Conservation (phyloP, 768 basidiomycete species). For the Leccinum longicurvipes region DNA sequence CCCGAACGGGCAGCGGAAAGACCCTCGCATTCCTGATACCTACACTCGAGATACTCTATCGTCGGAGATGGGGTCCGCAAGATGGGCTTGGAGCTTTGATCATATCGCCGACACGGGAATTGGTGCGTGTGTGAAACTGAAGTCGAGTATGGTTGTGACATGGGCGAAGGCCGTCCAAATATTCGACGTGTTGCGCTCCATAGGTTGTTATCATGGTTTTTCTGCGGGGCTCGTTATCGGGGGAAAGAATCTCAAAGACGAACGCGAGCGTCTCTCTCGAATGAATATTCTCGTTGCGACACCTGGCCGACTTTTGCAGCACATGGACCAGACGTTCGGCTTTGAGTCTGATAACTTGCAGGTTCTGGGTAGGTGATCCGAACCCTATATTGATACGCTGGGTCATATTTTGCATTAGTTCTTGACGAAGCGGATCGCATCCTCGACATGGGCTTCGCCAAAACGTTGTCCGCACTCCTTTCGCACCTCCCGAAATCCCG, state of each 20-base stretch:
- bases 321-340: conserved; percentile 97
- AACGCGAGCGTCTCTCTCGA: conserved; percentile 77
- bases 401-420: conserved; percentile 43
- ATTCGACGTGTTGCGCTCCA: conserved; percentile 91
- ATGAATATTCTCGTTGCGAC: conserved; percentile 99
- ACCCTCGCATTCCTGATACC: conserved; percentile 73
- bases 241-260: conserved; percentile 92
- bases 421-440: conserved; percentile 97
- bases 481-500: conserved; percentile 86
- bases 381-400: background rate
- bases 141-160: conserved; percentile 3
- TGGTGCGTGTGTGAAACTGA: conserved; percentile 48
- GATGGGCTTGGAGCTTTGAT: conserved; percentile 85
- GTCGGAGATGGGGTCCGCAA: conserved; percentile 66
- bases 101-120: conserved; percentile 90
- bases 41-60: conserved; percentile 59
- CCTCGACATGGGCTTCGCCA: conserved; percentile 93
- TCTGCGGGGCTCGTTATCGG: conserved; percentile 96
- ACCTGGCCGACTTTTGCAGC: conserved; percentile 90
- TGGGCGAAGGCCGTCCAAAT: conserved; percentile 86
- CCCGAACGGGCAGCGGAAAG: conserved; percentile 69
- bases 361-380: conserved; percentile 62
- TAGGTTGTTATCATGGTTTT: conserved; percentile 88
- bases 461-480: conserved; percentile 87
- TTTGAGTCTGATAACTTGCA: conserved; percentile 93